These are phyloP conservation scores for Schizosaccharomyces pombe DNA, from an alignment of 805 yeast species.

Conservation along the genomic window ASM294v3 CU329670.1:1628501-1629000, in stretches of 20 bases:
- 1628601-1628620: background rate
- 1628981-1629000: background rate
- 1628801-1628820: background rate
- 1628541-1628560: background rate
- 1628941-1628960: background rate
- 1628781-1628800: background rate
- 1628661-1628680: background rate
- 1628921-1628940: background rate
- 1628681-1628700: background rate
- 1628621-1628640: background rate
- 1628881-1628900: background rate
- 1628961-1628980: background rate
- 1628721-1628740: background rate
- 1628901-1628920: background rate
- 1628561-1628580: background rate
- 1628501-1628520: background rate
- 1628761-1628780: slow-evolving; percentile 1
- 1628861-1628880: background rate
- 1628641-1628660: background rate
- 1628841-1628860: background rate
- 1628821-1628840: background rate
- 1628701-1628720: background rate
- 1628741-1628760: background rate
- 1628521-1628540: background rate
- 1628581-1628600: background rate